Conservation (phyloP, 2,329 filamentous ascomycete genomes). For the Emmonsiellopsis sp. region DNA sequence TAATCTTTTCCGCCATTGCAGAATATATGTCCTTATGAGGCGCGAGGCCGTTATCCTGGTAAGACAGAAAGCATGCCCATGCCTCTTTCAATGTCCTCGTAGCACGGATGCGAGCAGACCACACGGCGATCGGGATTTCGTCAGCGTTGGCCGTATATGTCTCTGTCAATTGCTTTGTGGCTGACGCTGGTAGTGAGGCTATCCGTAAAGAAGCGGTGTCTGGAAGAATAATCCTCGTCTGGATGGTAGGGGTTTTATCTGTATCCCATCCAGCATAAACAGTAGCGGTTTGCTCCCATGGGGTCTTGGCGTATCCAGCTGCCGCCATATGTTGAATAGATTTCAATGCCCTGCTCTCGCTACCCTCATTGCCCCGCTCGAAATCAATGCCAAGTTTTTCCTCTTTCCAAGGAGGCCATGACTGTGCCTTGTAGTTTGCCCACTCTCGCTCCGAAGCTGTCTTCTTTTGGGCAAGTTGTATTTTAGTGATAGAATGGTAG, state of each 20-base stretch:
- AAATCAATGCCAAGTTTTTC: slow-evolving; percentile 52
- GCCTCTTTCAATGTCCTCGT: slow-evolving; percentile 55
- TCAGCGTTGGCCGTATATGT: slow-evolving; percentile 5
- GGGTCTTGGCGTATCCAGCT: slow-evolving; percentile 44
- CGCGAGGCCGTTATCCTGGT: slow-evolving; percentile 34
- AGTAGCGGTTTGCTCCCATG: slow-evolving; percentile 45
- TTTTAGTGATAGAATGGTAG: slow-evolving; percentile 45
- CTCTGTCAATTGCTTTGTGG: background rate
- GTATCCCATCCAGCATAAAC: slow-evolving; percentile 54
- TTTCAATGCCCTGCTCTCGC: slow-evolving; percentile 47
- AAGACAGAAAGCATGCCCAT: slow-evolving; percentile 55
- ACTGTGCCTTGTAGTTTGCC: slow-evolving; percentile 48
- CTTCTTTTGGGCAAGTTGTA: slow-evolving; percentile 51
- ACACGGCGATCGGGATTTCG: slow-evolving; percentile 29
- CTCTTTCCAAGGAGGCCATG: slow-evolving; percentile 59
- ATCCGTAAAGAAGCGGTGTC: background rate
- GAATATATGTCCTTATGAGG: slow-evolving; percentile 38
- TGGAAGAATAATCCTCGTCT: slow-evolving; percentile 42
- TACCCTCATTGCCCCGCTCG: slow-evolving; percentile 46
- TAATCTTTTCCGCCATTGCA: slow-evolving; percentile 50
- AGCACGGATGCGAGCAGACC: slow-evolving; percentile 49
- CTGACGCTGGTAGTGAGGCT: background rate
- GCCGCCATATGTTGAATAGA: slow-evolving; percentile 48
- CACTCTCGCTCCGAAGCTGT: slow-evolving; percentile 47
- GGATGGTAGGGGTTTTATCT: slow-evolving; percentile 54